Evolutionary conservation across 768 basidiomycete species (phyloP).

Genomic region (Lactarius indigo): DNA sequence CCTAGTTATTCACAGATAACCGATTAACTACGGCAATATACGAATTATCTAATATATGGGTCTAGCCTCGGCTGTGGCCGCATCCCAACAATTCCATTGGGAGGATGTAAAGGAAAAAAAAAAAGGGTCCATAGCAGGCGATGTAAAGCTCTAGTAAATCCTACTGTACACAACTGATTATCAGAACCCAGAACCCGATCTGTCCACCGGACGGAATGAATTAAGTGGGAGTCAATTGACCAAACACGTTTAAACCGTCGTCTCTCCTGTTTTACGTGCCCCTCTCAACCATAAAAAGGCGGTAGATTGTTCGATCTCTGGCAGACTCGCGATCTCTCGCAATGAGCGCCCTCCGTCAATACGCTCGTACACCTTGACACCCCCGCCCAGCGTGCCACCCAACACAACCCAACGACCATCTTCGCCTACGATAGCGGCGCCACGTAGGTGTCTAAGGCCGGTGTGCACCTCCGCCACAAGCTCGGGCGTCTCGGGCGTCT

Average conservation of each 20-base stretch:
- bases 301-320: conserved; percentile 38
- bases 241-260: too few species aligned
- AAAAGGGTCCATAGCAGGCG: conserved; percentile 18
- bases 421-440: conserved; percentile 61
- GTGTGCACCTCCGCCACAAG: conserved; percentile 62
- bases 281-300: background rate
- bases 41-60: too few species aligned
- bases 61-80: too few species aligned
- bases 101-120: background rate
- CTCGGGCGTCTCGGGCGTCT: conserved; percentile 42
- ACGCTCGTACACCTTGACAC: conserved; percentile 69
- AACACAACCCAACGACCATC: conserved; percentile 60
- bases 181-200: background rate
- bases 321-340: conserved; percentile 44
- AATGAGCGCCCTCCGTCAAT: conserved; percentile 55
- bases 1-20: too few species aligned
- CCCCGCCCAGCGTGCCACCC: conserved; percentile 61
- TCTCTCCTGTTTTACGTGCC: too few species aligned
- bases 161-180: conserved; percentile 25
- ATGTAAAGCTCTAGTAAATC: conserved; percentile 26
- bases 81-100: too few species aligned
- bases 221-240: too few species aligned
- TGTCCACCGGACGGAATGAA: too few species aligned
- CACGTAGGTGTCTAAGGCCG: conserved; percentile 67
- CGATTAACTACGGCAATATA: too few species aligned